phyloP scores from a whole-genome alignment of 352 stramenopile genomes.

The Phytopythium ostracodes region DNA sequence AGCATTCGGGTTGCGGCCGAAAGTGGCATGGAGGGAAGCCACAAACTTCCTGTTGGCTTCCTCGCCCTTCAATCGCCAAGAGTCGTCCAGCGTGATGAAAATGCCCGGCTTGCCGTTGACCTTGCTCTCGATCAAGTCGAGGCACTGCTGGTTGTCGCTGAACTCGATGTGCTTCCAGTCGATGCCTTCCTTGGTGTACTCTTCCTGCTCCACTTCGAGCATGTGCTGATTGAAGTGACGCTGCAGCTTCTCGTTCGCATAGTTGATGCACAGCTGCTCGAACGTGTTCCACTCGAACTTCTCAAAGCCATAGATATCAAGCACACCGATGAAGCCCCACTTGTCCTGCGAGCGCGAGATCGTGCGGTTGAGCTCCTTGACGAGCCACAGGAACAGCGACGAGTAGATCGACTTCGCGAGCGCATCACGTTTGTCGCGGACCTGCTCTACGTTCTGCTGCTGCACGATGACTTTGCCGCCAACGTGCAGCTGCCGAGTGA shows the following conservation, averaged over 20 bases:
- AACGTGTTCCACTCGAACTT: conserved; percentile 95
- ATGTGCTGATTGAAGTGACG: conserved; percentile 94
- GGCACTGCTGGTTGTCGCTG: conserved; percentile 91
- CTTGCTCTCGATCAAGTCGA: conserved; percentile 93
- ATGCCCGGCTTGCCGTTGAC: conserved; percentile 88
- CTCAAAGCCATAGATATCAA: conserved; percentile 99
- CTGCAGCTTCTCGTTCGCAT: conserved; percentile 95
- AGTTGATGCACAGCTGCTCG: conserved; percentile 97
- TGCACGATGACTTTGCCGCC: conserved; percentile 89
- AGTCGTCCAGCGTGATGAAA: conserved; percentile 94
- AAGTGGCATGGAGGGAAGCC: conserved; percentile 79
- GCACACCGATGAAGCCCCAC: conserved; percentile 92
- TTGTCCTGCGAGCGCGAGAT: conserved; percentile 81
- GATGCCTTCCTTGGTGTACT: conserved; percentile 97
- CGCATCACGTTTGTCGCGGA: conserved; percentile 85
- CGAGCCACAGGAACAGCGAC: conserved; percentile 89
- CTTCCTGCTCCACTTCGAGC: conserved; percentile 95
- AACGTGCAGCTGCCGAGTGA: conserved; percentile 84
- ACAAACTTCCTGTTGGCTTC: conserved; percentile 92
- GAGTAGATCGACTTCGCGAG: conserved; percentile 93
- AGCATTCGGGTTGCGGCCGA: conserved; percentile 62
- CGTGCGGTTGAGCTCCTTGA: conserved; percentile 87
- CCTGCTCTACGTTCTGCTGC: conserved; percentile 84
- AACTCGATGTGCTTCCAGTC: conserved; percentile 92
- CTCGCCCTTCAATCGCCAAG: conserved; percentile 92